A percentile compares a stretch with the other conserved stretches of the same genome.
Evolutionary conservation across 2,329 filamentous ascomycete species (phyloP).

Genomic region (Penicillium concentricum): DNA sequence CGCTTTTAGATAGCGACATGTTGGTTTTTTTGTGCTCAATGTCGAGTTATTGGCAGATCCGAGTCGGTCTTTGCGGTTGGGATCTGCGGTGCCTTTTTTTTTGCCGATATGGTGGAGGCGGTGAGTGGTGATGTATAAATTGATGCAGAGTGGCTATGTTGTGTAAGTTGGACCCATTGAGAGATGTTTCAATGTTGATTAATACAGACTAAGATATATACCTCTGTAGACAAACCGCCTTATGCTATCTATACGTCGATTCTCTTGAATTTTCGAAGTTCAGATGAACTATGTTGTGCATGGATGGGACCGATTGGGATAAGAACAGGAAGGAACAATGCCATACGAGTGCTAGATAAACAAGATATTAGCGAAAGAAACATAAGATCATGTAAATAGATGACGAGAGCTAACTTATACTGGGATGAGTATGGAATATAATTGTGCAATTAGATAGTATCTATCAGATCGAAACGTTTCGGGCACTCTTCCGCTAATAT

Average conservation of each 20-base stretch:
- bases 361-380: background rate
- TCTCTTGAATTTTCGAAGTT: background rate
- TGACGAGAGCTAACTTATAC: background rate
- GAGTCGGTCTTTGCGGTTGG: conserved; percentile 3
- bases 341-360: background rate
- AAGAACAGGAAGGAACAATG: background rate
- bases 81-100: conserved; percentile 7
- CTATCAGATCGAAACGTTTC: background rate
- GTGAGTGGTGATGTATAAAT: background rate
- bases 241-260: background rate
- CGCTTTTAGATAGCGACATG: conserved; percentile 38
- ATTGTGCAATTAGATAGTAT: background rate
- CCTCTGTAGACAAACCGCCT: background rate
- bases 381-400: background rate
- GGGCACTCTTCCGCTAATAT: background rate
- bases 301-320: background rate
- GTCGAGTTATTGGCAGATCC: background rate
- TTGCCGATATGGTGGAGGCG: background rate
- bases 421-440: background rate
- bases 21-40: background rate
- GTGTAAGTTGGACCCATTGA: background rate
- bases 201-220: background rate
- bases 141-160: background rate
- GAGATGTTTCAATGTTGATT: background rate
- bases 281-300: background rate